Base-by-base conservation (phyloP, 495 filamentous ascomycete species). In the Neurospora sp. region DNA sequence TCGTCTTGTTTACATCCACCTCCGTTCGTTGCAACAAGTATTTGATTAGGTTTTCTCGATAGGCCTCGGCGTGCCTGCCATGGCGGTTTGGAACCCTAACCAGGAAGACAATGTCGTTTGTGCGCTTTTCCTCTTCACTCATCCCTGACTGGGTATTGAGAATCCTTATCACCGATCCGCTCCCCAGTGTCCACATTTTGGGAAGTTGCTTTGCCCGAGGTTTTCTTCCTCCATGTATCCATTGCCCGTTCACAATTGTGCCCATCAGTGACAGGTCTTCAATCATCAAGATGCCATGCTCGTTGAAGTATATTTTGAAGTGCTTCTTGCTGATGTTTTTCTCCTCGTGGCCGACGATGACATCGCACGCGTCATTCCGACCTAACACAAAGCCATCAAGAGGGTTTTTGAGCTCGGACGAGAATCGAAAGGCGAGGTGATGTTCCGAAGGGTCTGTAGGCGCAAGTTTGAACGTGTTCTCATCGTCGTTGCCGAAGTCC, bases 181-280 rank as follows among this genome's bases (percentile, higher is more conserved):
- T 88, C 34, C 83, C 85, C 15, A 97, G 85, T 80, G 93, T 94
- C 37, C 90, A 89, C 74, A 72, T 83, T 59, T 72, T 77, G 1
- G 84, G 79, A 10, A 43, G 69, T 37, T 82, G 80, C 28, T 75
- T 82, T 13, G 11, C 21, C 13, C 2, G 4, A 6, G 21, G 4
- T 2, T 76, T 88, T 88, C 40, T 76, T 74, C 72, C 81, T 85
- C 1, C 97, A 19, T 19, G 6, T 3, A 66, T 85, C 21, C 89
- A 84, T 31, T 81, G 81, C 31, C 87, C 83, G 80, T 97, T 94
- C 69, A 99, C 94, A 42, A 92, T 81, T 8, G 96, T 98, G 31
- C 96, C 96, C 75, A 97, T 98, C 0, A 94, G 97, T 0, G 96
- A 98, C 71, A 88, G 86, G 75, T 99, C 96, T 79, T 97, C 90